phyloP scores from a whole-genome alignment of 2,329 filamentous ascomycete species.

The Fusarium fracticaudum region DNA sequence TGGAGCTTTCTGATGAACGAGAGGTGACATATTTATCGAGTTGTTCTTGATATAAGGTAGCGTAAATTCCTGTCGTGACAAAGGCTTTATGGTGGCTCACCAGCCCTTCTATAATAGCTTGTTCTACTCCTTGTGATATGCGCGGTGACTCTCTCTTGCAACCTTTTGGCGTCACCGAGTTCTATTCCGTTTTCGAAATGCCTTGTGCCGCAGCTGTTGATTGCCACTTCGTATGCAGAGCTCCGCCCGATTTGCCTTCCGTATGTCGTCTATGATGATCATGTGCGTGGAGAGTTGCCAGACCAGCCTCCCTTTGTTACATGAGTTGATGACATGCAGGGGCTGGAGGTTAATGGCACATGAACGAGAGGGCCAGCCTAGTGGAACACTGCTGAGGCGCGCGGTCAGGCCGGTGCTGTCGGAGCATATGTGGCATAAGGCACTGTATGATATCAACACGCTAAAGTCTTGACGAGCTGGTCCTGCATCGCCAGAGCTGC shows the following conservation, averaged over 20 bases:
- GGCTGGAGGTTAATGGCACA: neutral
- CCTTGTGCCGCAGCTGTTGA: neutral
- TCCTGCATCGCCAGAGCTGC: neutral
- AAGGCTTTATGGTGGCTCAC: neutral
- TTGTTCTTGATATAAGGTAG: neutral
- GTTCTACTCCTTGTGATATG: neutral
- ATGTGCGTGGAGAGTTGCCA: neutral
- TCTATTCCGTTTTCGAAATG: neutral
- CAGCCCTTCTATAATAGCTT: neutral
- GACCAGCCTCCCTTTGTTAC: neutral
- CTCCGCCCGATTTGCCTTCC: neutral
- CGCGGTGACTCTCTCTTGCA: neutral
- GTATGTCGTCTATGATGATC: neutral
- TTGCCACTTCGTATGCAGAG: neutral
- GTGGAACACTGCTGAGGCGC: neutral
- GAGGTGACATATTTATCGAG: neutral
- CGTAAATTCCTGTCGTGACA: fast-evolving
- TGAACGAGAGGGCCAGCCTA: neutral
- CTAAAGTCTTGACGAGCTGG: neutral
- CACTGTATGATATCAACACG: neutral
- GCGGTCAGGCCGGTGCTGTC: neutral
- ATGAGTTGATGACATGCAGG: neutral
- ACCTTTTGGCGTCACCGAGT: too few species aligned
- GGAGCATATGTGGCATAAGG: neutral
- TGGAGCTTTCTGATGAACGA: neutral